Evolutionary conservation across 2,329 filamentous ascomycete species (phyloP).

Genomic region (Fusarium longipes): DNA sequence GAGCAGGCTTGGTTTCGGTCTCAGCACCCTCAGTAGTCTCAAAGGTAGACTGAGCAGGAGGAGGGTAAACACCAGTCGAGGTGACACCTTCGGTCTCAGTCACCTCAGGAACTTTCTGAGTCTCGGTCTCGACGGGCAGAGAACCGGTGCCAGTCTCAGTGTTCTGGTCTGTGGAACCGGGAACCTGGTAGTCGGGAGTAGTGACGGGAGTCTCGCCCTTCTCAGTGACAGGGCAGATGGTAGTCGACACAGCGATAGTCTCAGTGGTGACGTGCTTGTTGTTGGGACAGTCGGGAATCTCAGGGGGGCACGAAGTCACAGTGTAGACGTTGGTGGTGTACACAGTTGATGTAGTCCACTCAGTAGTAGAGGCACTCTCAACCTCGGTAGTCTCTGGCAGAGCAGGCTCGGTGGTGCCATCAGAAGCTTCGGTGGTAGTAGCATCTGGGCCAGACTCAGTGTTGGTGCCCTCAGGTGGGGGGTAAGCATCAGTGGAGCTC

Average conservation of each 20-base stretch:
- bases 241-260: conserved; percentile 42
- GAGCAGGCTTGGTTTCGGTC: background rate
- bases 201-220: conserved; percentile 19
- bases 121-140: background rate
- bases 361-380: conserved; percentile 17
- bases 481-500: conserved; percentile 14
- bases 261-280: conserved; percentile 34
- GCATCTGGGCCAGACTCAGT: background rate
- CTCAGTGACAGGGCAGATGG: conserved; percentile 40
- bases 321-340: conserved; percentile 43
- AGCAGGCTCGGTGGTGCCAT: conserved; percentile 16
- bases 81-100: conserved; percentile 1
- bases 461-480: conserved; percentile 15
- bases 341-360: conserved; percentile 33
- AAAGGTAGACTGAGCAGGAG: background rate
- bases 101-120: background rate
- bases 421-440: conserved; percentile 15
- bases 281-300: conserved; percentile 36
- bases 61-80: conserved; percentile 2
- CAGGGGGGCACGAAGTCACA: conserved; percentile 35
- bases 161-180: conserved; percentile 8
- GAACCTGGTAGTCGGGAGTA: conserved; percentile 8
- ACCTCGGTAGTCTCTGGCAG: background rate
- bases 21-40: background rate
- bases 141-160: conserved; percentile 9